phyloP scores from a whole-genome alignment of 768 basidiomycete species.

The Tulasnella calospora region DNA sequence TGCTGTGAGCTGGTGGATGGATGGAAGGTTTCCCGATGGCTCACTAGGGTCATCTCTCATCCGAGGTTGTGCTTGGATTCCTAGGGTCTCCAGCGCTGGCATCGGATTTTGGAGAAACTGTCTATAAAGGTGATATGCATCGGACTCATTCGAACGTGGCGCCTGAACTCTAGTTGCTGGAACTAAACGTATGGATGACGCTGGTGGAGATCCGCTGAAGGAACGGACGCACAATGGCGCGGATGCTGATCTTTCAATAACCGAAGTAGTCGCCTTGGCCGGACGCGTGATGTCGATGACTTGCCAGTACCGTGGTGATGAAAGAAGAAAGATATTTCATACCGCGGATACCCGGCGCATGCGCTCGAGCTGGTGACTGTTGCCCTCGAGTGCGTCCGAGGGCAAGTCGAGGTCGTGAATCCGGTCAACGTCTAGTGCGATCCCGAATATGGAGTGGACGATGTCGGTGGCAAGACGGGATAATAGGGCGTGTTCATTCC shows the following conservation, averaged over 20 bases:
- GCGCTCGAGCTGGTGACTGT: not conserved
- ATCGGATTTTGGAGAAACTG: not conserved
- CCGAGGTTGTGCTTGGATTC: not conserved
- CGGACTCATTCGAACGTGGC: not conserved
- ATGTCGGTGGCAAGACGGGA: not conserved
- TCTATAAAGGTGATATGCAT: not conserved
- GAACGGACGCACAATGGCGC: not conserved
- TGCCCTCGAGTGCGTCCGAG: not conserved
- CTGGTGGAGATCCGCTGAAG: too few species aligned
- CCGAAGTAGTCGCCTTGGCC: not conserved
- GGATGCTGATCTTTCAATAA: not conserved
- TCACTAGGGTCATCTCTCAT: not conserved
- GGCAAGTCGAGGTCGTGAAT: not conserved
- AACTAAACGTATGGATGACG: too few species aligned
- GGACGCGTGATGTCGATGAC: not conserved
- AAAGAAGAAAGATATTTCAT: not conserved
- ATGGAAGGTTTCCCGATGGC: not conserved
- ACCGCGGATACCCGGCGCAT: not conserved
- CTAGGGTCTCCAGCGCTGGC: not conserved
- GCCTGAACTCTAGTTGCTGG: not conserved
- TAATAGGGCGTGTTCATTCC: too few species aligned
- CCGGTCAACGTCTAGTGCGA: not conserved
- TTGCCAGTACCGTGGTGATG: not conserved
- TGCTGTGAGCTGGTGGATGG: not conserved
- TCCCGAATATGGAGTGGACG: not conserved